Evolutionary conservation across 208 protist species (phyloP), one percentile per base, ranked within the genome.

Genomic region (Leptomonas pyrrhocoris): DNA sequence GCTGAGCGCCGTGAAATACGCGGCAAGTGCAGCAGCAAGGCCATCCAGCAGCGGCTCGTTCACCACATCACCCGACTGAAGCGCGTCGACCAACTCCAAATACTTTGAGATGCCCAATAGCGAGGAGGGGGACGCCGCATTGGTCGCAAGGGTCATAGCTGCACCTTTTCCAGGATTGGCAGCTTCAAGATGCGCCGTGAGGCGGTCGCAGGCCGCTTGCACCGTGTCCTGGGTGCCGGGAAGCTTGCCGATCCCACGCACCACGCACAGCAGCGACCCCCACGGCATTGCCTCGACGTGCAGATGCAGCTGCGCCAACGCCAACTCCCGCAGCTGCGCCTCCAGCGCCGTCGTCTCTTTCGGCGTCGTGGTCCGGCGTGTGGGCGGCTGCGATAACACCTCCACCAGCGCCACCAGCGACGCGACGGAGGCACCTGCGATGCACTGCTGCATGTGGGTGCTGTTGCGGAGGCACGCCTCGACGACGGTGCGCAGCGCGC

Each of bases 31-130:
- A 11, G 36, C 54, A 7, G 76, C 82, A 27, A 93, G 57, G 12
- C 49, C 21, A 51, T 93, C 87, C 55, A 88, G 48, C 19, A 93
- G 78, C 13, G 61, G 67, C 49, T 90, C 84, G 48, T 80, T 48
- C 19, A 82, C 53, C 27, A 68, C 64, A 19, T 80, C 63, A 36
- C 73, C 67, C 0, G 15, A 13, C 51, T 58, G 42, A 0, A 83
- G 46, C 2, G 80, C 30, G 40, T 40, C 67, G 16, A 83, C 46
- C 25, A 81, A 15, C n/a, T 66, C 77, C 30, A 69, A n/a, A 30
- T 60, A 79, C n/a, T 31, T 49, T 7, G 50, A 1, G 11, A 58
- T 46, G 0, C 48, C 23, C 23, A 55, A 57, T 23, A 28, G 42
- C 1, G 60, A 5, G 13, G 0, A 2, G 34, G 34, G 9, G 9